Conservation (phyloP, 805 yeast genomes). For the Zygotorulaspora sp. region DNA sequence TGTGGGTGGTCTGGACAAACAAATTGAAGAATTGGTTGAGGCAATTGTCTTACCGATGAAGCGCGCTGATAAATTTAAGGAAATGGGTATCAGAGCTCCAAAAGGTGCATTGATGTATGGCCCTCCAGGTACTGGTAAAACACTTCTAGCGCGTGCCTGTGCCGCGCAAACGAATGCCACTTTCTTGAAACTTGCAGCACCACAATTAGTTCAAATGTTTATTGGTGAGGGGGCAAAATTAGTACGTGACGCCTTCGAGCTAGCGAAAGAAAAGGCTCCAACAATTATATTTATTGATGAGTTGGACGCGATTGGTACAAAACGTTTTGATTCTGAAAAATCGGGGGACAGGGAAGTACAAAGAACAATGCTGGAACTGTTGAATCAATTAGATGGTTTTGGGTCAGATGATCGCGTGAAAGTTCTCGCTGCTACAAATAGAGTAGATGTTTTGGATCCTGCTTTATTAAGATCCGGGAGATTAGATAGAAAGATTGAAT, state of each 20-base stretch:
- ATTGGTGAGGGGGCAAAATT: constrained; percentile 98
- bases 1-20: constrained; percentile 97
- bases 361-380: constrained; percentile 96
- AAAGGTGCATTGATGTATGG: constrained; percentile 99
- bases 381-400: constrained; percentile 96
- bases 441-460: constrained; percentile 98
- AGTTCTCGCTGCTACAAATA: constrained; percentile 95
- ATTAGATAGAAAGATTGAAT: constrained; percentile 95
- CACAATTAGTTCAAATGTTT: constrained; percentile 96
- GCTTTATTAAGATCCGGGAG: constrained; percentile 96
- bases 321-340: constrained; percentile 94
- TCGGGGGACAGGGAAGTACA: constrained; percentile 98
- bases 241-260: constrained; percentile 94
- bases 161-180: constrained; percentile 99
- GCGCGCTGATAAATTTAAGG: constrained; percentile 93
- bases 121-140: constrained; percentile 99
- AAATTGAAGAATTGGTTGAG: constrained; percentile 95
- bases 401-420: constrained; percentile 96
- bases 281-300: constrained; percentile 97
- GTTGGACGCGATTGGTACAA: constrained; percentile 97
- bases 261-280: constrained; percentile 98
- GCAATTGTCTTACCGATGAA: constrained; percentile 98
- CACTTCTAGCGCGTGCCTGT: constrained; percentile 94
- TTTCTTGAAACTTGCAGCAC: constrained; percentile 92
- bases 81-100: constrained; percentile 93